A percentile compares a stretch with the other conserved stretches of the same genome.
Evolutionary conservation across 805 yeast species (phyloP).

Genomic region (Yarrowia sp.): DNA sequence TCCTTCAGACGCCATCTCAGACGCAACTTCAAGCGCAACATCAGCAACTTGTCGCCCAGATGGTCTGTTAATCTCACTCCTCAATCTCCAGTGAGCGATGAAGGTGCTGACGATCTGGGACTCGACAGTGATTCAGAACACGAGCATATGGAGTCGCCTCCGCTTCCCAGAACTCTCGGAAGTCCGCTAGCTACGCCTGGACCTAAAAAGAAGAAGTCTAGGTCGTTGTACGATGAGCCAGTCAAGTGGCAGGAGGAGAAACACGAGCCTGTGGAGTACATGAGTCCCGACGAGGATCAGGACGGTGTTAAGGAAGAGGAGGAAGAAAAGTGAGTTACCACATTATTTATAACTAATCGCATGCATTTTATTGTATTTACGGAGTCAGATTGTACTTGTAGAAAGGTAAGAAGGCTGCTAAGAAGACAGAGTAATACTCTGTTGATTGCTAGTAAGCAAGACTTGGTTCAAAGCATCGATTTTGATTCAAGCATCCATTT

Average conservation of each 20-base stretch:
- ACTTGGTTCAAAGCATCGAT: too few species aligned
- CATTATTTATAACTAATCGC: too few species aligned
- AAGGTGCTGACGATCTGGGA: background rate
- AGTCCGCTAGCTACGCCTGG: background rate
- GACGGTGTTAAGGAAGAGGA: background rate
- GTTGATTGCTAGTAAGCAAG: too few species aligned
- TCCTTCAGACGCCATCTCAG: slow-evolving; percentile 5
- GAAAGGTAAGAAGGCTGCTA: too few species aligned
- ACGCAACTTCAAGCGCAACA: background rate
- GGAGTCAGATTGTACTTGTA: too few species aligned
- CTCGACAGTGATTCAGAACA: background rate
- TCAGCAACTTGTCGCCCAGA: background rate
- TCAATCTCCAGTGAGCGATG: background rate
- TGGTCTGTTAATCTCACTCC: slow-evolving; percentile 7
- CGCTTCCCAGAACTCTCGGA: background rate
- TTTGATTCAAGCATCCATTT: too few species aligned
- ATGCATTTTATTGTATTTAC: too few species aligned
- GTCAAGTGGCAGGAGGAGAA: background rate
- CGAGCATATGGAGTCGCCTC: background rate
- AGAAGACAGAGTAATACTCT: too few species aligned
- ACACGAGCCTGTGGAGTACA: background rate
- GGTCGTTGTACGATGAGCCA: slow-evolving; percentile 8
- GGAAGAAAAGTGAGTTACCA: background rate
- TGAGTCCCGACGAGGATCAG: background rate
- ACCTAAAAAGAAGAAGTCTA: slow-evolving; percentile 6